Percentiles rank a stretch among this genome's conserved stretches.
phyloP scores from a whole-genome alignment of 768 basidiomycete species.

The Terana coerulea region DNA sequence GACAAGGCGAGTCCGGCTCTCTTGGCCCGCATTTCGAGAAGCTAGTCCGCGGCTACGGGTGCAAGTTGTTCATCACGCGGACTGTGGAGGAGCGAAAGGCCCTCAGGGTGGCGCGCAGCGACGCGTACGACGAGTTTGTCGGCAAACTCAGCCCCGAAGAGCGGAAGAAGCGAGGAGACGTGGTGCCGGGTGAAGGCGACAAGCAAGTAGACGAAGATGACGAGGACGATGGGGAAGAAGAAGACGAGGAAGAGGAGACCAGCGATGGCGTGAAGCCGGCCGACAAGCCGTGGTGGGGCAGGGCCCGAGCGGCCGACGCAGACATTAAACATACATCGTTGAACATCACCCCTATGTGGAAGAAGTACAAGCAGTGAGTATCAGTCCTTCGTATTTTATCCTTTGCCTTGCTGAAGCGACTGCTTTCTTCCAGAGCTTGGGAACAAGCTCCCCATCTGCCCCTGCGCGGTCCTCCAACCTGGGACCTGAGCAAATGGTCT shows the following conservation, averaged over 20 bases:
- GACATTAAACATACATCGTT: slow-evolving; percentile 20
- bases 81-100: not conserved
- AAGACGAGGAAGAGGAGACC: not conserved
- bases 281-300: not conserved
- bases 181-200: not conserved
- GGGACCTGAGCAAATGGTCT: slow-evolving; percentile 37
- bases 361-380: slow-evolving; percentile 34
- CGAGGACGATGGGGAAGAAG: not conserved
- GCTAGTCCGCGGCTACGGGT: not conserved
- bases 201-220: too few relatives aligned
- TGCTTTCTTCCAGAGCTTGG: too few relatives aligned
- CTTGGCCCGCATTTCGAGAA: too few relatives aligned
- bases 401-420: too few relatives aligned
- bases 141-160: not conserved
- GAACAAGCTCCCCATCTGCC: slow-evolving; percentile 23
- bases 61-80: not conserved
- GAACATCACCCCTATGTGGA: slow-evolving; percentile 28
- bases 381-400: too few relatives aligned
- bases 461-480: slow-evolving; percentile 27
- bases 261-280: not conserved
- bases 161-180: not conserved
- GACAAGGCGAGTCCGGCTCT: not conserved
- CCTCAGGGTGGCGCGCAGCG: not conserved
- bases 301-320: not conserved
- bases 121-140: not conserved